Evolutionary conservation across 805 yeast genomes (phyloP), one percentile per base, ranked within the genome.

Genomic region (Komagataella populi): DNA sequence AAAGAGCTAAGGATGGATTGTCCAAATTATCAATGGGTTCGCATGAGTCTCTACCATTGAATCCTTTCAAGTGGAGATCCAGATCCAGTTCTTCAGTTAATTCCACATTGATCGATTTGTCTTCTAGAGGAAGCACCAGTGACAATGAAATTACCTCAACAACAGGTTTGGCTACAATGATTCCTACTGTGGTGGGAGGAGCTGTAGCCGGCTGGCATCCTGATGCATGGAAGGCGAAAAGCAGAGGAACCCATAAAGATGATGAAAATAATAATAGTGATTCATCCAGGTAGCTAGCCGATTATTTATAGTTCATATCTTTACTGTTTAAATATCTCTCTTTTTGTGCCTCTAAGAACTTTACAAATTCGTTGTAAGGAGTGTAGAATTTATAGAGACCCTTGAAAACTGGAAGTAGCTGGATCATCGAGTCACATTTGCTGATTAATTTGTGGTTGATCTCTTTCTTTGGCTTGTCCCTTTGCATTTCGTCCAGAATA

Each of bases 121-220:
- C 50, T 17, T 20, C 30, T 8, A 46, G 52, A 46, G 46, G 51
- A 18, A 50, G 49, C 20, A n/a, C 49, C 52, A n/a, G 24, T 48
- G 39, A 52, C 48, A 44, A 5, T 20, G 39, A 30, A 30, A 6
- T 4, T 30, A 30, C 39, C 5, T 8, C 39, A 30, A 14, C 39
- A 14, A 30, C 39, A 30, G 46, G 54, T 24, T 17, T 22, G 23
- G 23, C 49, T 22, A 68, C 76, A 1, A 72, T 77, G 74, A 78
- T 77, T 4, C 81, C 81, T 1, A 71, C 77, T 16, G 68, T 75
- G 51, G 79, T 77, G 8, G 78, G 80, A 24, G 81, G 81, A 44
- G 81, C 81, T 4, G 72, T 77, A 47, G 81, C 79, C 14, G 81
- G 81, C 5, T 72, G 77, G 76, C 64, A 53, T 43, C 39, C 39